phyloP scores from a whole-genome alignment of 495 filamentous ascomycete species.

The Hypoxylon crocopeplum region DNA sequence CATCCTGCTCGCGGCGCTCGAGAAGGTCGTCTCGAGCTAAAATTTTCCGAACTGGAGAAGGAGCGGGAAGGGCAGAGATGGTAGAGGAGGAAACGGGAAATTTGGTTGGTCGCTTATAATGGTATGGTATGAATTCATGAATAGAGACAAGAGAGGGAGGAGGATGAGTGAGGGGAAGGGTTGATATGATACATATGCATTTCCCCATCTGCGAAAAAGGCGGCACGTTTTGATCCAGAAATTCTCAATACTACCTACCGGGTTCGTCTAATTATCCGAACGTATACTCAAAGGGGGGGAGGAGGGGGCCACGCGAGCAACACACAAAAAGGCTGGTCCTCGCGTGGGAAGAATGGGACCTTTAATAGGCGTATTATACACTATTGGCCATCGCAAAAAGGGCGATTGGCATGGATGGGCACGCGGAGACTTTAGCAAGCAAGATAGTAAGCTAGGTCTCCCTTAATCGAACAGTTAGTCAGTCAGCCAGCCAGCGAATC shows the following conservation, averaged over 20 bases:
- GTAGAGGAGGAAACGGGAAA: too few species aligned
- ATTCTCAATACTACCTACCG: neutral
- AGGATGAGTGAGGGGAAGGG: neutral
- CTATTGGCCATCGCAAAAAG: too few species aligned
- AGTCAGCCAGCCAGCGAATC: too few species aligned
- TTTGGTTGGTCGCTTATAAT: neutral
- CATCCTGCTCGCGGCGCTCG: constrained; percentile 61
- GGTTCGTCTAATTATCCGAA: neutral
- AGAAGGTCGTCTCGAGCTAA: constrained; percentile 68
- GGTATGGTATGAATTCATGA: neutral
- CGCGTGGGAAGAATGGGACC: too few species aligned
- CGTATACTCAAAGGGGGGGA: neutral
- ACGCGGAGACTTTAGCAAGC: too few species aligned
- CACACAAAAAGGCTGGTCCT: too few species aligned
- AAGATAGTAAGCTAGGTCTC: too few species aligned
- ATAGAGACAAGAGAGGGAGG: neutral
- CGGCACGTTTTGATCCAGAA: neutral
- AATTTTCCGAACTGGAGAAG: neutral
- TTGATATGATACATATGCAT: neutral
- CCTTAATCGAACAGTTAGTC: too few species aligned
- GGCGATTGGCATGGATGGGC: too few species aligned
- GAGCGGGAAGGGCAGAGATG: neutral
- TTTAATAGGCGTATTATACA: too few species aligned
- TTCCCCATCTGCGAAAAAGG: neutral
- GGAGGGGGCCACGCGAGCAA: too few species aligned